phyloP scores from a whole-genome alignment of 2,329 filamentous ascomycete genomes.

The Coniella vitis region DNA sequence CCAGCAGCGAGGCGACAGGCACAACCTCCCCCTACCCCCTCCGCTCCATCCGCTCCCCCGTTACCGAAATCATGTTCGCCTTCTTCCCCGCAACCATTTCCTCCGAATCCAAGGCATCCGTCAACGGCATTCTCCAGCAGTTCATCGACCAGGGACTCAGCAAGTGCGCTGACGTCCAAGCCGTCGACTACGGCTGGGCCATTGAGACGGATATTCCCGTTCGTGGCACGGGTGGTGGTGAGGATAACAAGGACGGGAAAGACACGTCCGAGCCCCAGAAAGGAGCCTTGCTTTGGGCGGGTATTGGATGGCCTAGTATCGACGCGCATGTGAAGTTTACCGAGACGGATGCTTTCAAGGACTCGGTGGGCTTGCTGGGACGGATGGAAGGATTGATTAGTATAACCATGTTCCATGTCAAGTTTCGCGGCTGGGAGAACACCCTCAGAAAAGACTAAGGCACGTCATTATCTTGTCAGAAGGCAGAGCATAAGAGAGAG shows the following conservation, averaged over 20 bases:
- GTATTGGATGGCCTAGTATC: constrained; percentile 32
- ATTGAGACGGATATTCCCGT: constrained; percentile 26
- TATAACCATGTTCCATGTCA: constrained; percentile 19
- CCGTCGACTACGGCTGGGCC: constrained; percentile 23
- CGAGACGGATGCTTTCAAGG: constrained; percentile 28
- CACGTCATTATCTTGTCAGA: too few relatives aligned
- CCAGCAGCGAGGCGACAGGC: too few relatives aligned
- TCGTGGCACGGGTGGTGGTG: constrained; percentile 5
- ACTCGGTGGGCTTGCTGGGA: constrained; percentile 23
- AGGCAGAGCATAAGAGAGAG: not conserved
- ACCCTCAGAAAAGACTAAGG: constrained; percentile 2
- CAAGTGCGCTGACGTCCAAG: constrained; percentile 10
- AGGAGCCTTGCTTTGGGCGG: constrained; percentile 20
- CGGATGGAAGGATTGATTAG: constrained; percentile 20
- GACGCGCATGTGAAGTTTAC: constrained; percentile 31
- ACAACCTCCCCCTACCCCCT: constrained; percentile 15
- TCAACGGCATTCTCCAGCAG: not conserved
- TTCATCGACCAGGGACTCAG: constrained; percentile 15
- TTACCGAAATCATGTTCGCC: constrained; percentile 16
- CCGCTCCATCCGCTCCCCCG: constrained; percentile 15
- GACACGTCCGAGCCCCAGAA: constrained; percentile 23
- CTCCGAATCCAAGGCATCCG: not conserved
- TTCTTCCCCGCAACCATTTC: constrained; percentile 15
- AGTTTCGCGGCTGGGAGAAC: constrained; percentile 7
- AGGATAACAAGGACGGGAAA: constrained; percentile 15